Base-by-base conservation (phyloP, 345 rosid species). In the Noccaea bulbosa region DNA sequence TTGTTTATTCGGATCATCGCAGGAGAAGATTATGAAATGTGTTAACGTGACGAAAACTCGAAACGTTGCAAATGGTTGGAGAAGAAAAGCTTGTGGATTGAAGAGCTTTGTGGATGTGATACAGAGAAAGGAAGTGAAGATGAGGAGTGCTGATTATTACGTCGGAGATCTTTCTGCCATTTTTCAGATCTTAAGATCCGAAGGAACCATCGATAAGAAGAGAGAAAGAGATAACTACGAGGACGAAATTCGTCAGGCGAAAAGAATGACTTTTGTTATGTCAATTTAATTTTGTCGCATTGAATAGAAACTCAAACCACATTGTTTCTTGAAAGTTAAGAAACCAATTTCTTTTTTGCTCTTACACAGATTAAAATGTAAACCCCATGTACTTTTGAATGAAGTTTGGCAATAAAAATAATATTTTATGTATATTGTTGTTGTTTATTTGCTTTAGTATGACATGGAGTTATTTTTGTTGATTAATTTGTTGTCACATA, bases 91-190 rank as follows among this genome's bases (percentile, higher is more conserved):
- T 1, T 2, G 10, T 5, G 71, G 46, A 38, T 52, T 4, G 38
- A 55, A 55, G 5, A 49, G 78, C 24, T 10, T n/a, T 2, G 1
- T 50, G 56, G 65, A 1, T 48, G 11, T 11, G 41, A 32, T 69
- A 39, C 52, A 38, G 35, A 49, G 56, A 33, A 84, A 75, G 0
- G 45, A 37, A 0, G 10, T 6, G 7, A 14, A 8, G 49, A 20
- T 70, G 22, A 70, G 55, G 5, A 70, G 56, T 8, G 60, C 54
- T 7, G 37, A 73, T 24, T 81, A 82, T 67, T 39, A 62, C 33
- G 79, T 56, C 1, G 77, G 68, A 27, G 80, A 79, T 69, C 79
- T 86, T 0, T 83, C 86, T 38, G 48, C 60, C 8, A 48, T 43
- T 71, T 70, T 81, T 77, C 64, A 60, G 51, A 71, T 69, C 75